phyloP scores from a whole-genome alignment of 352 stramenopile genomes.

The Phytopythium vexans region DNA sequence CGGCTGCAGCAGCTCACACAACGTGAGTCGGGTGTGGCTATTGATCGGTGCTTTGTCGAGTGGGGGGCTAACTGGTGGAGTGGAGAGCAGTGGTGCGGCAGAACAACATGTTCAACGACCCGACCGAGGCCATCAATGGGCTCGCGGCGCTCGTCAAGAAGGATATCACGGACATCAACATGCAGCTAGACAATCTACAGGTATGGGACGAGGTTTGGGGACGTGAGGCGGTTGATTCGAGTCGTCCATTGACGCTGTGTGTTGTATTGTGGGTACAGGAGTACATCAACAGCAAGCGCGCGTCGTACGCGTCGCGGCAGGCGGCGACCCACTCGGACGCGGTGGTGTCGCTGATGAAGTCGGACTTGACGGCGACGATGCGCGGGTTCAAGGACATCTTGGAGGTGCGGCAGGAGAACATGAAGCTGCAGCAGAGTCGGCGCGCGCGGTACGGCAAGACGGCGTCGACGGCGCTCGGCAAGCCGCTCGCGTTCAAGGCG shows the following conservation, averaged over 20 bases:
- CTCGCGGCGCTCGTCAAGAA: constrained; percentile 80
- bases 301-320: constrained; percentile 53
- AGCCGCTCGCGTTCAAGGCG: constrained; percentile 67
- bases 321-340: constrained; percentile 77
- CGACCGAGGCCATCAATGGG: constrained; percentile 81
- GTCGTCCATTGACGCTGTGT: constrained; percentile 1
- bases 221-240: neutral
- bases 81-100: constrained; percentile 63
- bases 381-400: constrained; percentile 85
- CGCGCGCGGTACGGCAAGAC: constrained; percentile 76
- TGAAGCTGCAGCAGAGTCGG: constrained; percentile 83
- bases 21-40: constrained; percentile 29
- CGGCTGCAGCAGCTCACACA: constrained; percentile 78
- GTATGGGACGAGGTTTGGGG: constrained; percentile 5
- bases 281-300: constrained; percentile 71
- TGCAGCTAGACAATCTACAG: constrained; percentile 81
- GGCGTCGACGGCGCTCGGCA: constrained; percentile 63
- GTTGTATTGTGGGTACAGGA: constrained; percentile 21
- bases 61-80: neutral
- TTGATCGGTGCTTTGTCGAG: constrained; percentile 1
- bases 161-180: constrained; percentile 86
- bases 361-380: constrained; percentile 74
- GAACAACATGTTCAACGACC: constrained; percentile 90
- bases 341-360: constrained; percentile 86
- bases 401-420: constrained; percentile 83